Conservation (phyloP, 768 basidiomycete genomes). For the Rhizopogon salebrosus region DNA sequence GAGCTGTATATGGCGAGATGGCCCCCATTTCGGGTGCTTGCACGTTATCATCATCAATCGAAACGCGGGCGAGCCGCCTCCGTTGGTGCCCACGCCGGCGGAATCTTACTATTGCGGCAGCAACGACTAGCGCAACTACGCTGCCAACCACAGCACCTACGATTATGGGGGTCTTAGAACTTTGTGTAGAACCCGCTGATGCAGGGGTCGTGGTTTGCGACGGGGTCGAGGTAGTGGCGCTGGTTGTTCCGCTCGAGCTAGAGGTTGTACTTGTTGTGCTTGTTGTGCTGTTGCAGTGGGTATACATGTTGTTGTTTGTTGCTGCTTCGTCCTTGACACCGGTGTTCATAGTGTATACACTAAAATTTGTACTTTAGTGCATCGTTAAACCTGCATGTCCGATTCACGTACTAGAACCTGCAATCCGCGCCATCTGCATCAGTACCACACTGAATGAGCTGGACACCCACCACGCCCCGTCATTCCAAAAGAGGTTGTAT, state of each 20-base stretch:
- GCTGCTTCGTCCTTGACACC: slow-evolving; percentile 12
- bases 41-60: neutral
- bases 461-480: slow-evolving; percentile 15
- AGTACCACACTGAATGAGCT: neutral
- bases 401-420: slow-evolving; percentile 11
- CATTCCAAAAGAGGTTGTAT: slow-evolving; percentile 14
- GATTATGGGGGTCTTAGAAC: neutral
- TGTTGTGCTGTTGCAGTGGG: slow-evolving; percentile 16
- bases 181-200: neutral
- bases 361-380: neutral
- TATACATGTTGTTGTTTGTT: slow-evolving; percentile 23
- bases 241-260: slow-evolving; percentile 1
- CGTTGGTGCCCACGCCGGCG: neutral
- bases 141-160: slow-evolving; percentile 3
- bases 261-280: neutral
- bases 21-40: neutral
- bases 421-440: neutral
- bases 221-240: slow-evolving; percentile 1
- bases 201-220: neutral
- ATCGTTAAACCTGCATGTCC: neutral
- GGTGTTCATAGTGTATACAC: slow-evolving; percentile 16
- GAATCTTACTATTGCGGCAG: neutral
- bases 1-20: neutral
- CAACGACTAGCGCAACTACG: neutral
- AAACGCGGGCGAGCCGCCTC: neutral